These are phyloP conservation scores for Larix kaempferi DNA, from an alignment of 75 land plant genomes.

Conservation along the genomic window DNA sequence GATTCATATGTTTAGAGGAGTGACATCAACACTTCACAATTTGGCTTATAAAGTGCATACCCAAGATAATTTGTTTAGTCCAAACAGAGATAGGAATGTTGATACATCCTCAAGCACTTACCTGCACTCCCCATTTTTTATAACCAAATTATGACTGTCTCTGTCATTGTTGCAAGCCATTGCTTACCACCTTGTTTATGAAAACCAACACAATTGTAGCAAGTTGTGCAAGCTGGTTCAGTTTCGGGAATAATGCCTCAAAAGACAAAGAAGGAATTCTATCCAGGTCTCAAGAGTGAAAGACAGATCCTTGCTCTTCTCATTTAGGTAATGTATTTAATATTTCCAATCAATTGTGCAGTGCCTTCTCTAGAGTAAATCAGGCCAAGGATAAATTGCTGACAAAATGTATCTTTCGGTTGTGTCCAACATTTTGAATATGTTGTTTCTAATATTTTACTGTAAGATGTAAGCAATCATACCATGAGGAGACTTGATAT, in stretches of 20 bases:
- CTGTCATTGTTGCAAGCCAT: constrained; percentile 63
- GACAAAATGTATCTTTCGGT: constrained; percentile 72
- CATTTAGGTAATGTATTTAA: constrained; percentile 42
- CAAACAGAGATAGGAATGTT: constrained; percentile 44
- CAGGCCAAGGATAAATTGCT: constrained; percentile 63
- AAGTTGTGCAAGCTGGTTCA: constrained; percentile 62
- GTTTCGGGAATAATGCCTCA: constrained; percentile 69
- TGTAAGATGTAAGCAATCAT: constrained; percentile 4
- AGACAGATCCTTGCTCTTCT: constrained; percentile 35
- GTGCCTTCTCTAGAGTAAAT: constrained; percentile 72
- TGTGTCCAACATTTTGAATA: constrained; percentile 60
- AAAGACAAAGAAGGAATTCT: constrained; percentile 78
- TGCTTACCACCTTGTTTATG: constrained; percentile 67
- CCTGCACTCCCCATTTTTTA: constrained; percentile 83
- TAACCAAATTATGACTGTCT: constrained; percentile 71
- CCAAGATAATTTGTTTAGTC: constrained; percentile 75
- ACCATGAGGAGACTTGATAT: not conserved
- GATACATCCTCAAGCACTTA: constrained; percentile 69
- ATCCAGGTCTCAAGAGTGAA: constrained; percentile 30
- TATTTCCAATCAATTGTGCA: constrained; percentile 45
- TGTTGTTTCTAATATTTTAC: constrained; percentile 71
- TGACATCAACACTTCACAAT: constrained; percentile 63
- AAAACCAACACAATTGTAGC: constrained; percentile 70
- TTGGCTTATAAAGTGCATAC: constrained; percentile 85
- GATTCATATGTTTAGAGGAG: constrained; percentile 61